Evolutionary conservation across 495 filamentous ascomycete genomes (phyloP).

Genomic region (Endocarpon pusillum): DNA sequence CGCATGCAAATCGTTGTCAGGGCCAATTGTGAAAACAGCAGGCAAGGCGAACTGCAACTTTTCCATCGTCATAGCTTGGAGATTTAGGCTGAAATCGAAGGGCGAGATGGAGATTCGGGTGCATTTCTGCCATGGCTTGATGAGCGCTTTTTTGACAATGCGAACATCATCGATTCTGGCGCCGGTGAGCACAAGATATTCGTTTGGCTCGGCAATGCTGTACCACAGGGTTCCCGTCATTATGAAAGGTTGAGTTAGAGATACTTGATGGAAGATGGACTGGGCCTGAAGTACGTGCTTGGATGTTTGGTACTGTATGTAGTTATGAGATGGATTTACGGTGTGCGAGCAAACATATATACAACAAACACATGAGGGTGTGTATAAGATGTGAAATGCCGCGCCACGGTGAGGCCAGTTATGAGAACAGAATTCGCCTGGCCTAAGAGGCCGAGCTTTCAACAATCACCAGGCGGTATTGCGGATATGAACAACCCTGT

Average conservation of each 20-base stretch:
- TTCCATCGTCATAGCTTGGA: conserved; percentile 73
- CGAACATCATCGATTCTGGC: conserved; percentile 49
- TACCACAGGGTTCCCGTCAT: conserved; percentile 11
- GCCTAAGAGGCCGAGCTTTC: no score
- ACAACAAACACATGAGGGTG: conserved; percentile 12
- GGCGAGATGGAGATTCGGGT: conserved; percentile 46
- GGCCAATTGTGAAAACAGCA: conserved; percentile 73
- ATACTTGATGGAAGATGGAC: background rate
- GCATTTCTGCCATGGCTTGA: conserved; percentile 42
- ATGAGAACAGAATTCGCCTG: background rate
- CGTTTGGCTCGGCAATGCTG: conserved; percentile 21
- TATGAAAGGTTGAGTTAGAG: background rate
- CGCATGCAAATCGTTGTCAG: conserved; percentile 44
- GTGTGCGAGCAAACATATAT: conserved; percentile 3
- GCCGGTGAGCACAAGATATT: conserved; percentile 72
- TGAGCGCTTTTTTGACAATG: conserved; percentile 56
- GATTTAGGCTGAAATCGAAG: conserved; percentile 55
- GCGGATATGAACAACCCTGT: no score
- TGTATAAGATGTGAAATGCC: conserved; percentile 6
- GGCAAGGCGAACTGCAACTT: conserved; percentile 65
- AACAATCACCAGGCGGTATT: no score
- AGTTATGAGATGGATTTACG: background rate
- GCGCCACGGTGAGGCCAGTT: background rate
- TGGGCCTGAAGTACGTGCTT: background rate
- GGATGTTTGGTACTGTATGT: background rate